Evolutionary conservation across 805 yeast genomes (phyloP).

Genomic region (Cyberlindnera sargentensis): DNA sequence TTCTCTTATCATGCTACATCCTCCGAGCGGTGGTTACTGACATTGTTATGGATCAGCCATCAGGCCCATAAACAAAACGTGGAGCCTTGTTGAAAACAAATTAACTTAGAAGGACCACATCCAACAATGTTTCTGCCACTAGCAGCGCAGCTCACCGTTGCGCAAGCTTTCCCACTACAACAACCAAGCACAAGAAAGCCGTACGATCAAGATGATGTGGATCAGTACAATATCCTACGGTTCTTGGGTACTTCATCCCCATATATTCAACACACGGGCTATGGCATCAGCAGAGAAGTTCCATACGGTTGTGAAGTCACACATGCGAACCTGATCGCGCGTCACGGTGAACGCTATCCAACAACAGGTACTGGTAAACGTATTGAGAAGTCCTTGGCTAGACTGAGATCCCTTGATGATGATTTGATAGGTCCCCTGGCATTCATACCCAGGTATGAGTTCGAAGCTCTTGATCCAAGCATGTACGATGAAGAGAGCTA

Average conservation of each 20-base stretch:
- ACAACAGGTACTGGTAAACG: conserved; percentile 10
- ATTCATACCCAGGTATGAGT: conserved; percentile 35
- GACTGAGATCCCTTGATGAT: conserved; percentile 33
- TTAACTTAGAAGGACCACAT: neutral
- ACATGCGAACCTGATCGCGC: conserved; percentile 54
- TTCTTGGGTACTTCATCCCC: conserved; percentile 55
- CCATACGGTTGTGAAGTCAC: conserved; percentile 37
- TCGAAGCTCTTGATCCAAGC: conserved; percentile 32
- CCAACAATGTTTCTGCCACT: neutral
- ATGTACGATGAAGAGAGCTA: conserved; percentile 45
- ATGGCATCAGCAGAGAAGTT: conserved; percentile 41
- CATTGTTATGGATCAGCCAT: no score
- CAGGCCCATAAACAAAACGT: no score
- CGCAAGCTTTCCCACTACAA: neutral
- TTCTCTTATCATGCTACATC: no score
- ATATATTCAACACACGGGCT: conserved; percentile 43
- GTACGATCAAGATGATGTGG: conserved; percentile 15
- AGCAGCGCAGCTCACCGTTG: neutral
- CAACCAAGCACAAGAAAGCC: conserved; percentile 7
- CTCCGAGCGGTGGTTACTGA: no score
- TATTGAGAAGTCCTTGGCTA: conserved; percentile 8
- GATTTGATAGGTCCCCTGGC: conserved; percentile 12
- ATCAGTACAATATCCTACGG: conserved; percentile 26
- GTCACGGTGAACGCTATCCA: conserved; percentile 59
- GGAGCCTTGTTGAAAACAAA: no score